Evolutionary conservation across 495 filamentous ascomycete species (phyloP), one percentile per base, ranked within the genome.

Genomic region (Penicillium manginii): DNA sequence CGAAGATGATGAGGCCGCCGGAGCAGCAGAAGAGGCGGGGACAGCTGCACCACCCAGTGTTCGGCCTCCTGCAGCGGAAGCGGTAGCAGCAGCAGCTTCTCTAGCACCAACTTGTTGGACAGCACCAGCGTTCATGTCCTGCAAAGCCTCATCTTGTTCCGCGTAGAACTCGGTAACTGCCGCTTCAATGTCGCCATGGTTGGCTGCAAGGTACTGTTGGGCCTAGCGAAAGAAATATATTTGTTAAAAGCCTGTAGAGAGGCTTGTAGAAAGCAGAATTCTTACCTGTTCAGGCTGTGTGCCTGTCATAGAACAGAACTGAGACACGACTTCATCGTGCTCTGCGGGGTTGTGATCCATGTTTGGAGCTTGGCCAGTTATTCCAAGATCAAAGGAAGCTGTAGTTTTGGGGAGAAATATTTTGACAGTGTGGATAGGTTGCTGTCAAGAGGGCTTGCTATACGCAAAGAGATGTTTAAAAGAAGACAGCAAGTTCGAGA

Each of bases 301-400:
- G 21, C 87, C 85, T 3, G 92, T 93, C 65, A 96, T 78, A 51
- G 77, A 77, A 70, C 85, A 86, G 73, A 97, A 92, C 70, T 88
- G 79, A 62, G 83, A 81, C 58, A 94, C 86, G 56, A 90, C 73
- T 62, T 82, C 80, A 71, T 93, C 88, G 56, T 86, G 86, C 63
- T 87, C 81, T 32, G 70, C 62, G 68, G 77, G 76, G 66, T 73
- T 74, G 74, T 85, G 83, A 19, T 77, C 80, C 83, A 86, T 86
- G 54, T 58, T 73, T 59, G 11, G 55, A 57, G 58, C 31, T 68
- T 50, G 53, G 33, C 21, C 35, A 22, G 45, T 2, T 10, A n/a
- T 22, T 46, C 21, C 19, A 2, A 21, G 5, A 14, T 26, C 45
- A 26, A 26, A 11, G 21, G 11, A 1, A 10, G 21, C 2, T 12